Conservation (phyloP, 129 eudicot genomes). For the Ambrosia artemisiifolia region DNA sequence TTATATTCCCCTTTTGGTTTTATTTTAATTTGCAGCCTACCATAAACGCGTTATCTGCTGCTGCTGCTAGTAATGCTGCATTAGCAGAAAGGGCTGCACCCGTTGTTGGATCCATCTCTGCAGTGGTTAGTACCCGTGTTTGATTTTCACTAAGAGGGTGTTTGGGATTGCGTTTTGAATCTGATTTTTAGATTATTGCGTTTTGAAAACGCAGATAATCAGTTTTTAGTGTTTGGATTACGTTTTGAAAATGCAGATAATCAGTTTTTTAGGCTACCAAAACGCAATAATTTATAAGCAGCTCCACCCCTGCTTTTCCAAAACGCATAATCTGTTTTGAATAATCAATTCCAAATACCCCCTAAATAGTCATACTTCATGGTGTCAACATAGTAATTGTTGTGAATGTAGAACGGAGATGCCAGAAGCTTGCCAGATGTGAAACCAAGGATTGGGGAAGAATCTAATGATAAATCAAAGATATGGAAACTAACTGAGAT, state of each 20-base stretch:
- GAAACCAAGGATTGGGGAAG: constrained; percentile 75
- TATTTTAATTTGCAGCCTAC: constrained; percentile 47
- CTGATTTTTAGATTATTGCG: too few species aligned
- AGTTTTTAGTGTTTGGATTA: too few species aligned
- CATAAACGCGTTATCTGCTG: constrained; percentile 53
- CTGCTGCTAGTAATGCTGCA: constrained; percentile 54
- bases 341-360: too few species aligned
- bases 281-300: too few species aligned
- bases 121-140: constrained; percentile 49
- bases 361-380: background rate
- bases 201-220: too few species aligned
- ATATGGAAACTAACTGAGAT: constrained; percentile 81
- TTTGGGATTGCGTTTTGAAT: too few species aligned
- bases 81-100: constrained; percentile 63
- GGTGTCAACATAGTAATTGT: background rate
- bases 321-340: too few species aligned
- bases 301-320: too few species aligned
- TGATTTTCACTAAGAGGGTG: constrained; percentile 25
- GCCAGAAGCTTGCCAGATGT: constrained; percentile 63
- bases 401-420: constrained; percentile 61
- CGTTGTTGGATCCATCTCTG: constrained; percentile 52
- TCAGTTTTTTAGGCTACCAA: too few species aligned
- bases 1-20: background rate
- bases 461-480: constrained; percentile 74
- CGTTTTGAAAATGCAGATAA: too few species aligned